These are phyloP conservation scores for Syncephalis fuscata DNA, from an alignment of 371 early-diverging fungal species.

Conservation along the genomic window DNA sequence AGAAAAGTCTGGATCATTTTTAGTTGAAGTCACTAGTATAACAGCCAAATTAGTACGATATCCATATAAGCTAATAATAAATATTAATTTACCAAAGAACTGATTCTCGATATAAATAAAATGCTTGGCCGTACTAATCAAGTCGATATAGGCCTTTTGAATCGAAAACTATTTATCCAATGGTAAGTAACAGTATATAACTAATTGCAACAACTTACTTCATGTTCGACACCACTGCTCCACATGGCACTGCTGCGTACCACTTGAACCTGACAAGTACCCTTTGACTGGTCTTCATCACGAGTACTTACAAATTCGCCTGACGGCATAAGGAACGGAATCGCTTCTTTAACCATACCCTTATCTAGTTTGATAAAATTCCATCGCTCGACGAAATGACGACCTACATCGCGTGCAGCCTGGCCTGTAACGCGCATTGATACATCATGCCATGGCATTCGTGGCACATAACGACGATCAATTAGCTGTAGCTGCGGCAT, in stretches of 20 bases:
- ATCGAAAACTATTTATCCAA: constrained; percentile 45
- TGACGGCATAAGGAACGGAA: constrained; percentile 66
- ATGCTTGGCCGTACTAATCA: constrained; percentile 59
- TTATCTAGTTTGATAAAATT: constrained; percentile 65
- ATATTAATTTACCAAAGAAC: constrained; percentile 61
- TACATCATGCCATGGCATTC: constrained; percentile 97
- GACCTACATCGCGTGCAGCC: constrained; percentile 65
- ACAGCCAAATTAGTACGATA: no score
- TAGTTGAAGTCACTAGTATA: constrained; percentile 14
- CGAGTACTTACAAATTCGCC: constrained; percentile 59
- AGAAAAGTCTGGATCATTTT: constrained; percentile 1
- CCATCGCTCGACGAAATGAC: constrained; percentile 89
- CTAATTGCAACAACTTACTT: constrained; percentile 4
- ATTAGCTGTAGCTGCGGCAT: constrained; percentile 30
- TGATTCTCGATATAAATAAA: constrained; percentile 94
- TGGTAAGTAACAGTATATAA: constrained; percentile 7
- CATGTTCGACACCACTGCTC: constrained; percentile 40
- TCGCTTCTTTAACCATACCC: constrained; percentile 29
- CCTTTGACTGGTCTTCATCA: constrained; percentile 42
- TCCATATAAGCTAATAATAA: background rate
- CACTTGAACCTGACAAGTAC: constrained; percentile 48
- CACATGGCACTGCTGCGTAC: constrained; percentile 48
- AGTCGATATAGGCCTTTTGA: constrained; percentile 61
- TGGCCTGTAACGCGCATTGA: constrained; percentile 19
- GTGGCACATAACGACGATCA: constrained; percentile 18